A percentile compares a stretch with the other conserved stretches of the same genome.
phyloP scores from a whole-genome alignment of 108 stramenopile genomes.

The Nannochloropsis salina region DNA sequence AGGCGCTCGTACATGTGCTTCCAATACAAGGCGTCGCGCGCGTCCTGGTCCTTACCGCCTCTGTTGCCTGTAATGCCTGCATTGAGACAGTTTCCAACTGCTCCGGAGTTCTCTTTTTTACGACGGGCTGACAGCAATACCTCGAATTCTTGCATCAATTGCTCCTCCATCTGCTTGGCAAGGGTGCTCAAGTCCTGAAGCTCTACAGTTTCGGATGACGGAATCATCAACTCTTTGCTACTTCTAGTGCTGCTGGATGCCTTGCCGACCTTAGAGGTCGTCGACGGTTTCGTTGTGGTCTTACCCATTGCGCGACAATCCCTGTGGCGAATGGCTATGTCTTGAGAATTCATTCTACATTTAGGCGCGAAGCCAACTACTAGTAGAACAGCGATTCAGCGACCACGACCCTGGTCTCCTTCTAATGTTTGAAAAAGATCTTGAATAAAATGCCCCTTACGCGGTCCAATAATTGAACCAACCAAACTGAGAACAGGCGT shows the following conservation, averaged over 20 bases:
- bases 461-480: too few relatives aligned
- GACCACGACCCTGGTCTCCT: too few relatives aligned
- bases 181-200: neutral
- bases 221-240: conserved; percentile 8
- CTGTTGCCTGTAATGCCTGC: neutral
- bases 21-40: conserved; percentile 8
- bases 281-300: neutral
- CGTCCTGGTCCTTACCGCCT: neutral
- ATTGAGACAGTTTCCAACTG: neutral
- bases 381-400: too few relatives aligned
- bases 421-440: too few relatives aligned
- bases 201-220: neutral
- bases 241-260: neutral
- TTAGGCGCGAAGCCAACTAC: too few relatives aligned
- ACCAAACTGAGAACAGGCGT: too few relatives aligned
- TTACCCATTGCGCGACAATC: neutral
- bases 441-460: too few relatives aligned
- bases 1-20: conserved; percentile 20
- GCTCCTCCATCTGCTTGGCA: conserved; percentile 17
- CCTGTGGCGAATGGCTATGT: too few relatives aligned
- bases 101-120: neutral
- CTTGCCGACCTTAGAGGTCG: neutral
- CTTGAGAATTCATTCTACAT: too few relatives aligned
- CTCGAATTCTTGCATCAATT: conserved; percentile 18
- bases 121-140: neutral